Base-by-base conservation (phyloP, 768 basidiomycete species). In the Mycena capillaripes region DNA sequence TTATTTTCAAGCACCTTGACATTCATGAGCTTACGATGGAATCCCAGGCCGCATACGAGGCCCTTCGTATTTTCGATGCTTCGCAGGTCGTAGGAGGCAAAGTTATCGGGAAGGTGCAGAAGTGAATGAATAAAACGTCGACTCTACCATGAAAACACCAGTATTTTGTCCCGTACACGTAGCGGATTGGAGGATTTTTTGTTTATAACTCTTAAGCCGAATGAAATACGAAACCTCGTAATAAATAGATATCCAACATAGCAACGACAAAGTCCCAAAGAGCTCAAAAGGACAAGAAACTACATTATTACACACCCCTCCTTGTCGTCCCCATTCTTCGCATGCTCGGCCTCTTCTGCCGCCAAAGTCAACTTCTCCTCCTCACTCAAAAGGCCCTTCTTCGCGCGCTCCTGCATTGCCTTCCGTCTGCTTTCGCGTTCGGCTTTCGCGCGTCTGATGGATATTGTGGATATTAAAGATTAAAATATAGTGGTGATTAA, bases 391-490 rank as follows among this genome's bases (percentile, higher is more conserved):
- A 89, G 79, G 78, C 94, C 94, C 82, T 93, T 95, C 87, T 87
- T 88, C 7, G 90, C 92, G 46, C 94, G 89, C 69, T 88, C 91
- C 78, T 88, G 84, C 90, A 95, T 90, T 3, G 91, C 93, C 80
- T 88, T 90, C 71, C 89, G 79, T 78, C 86, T 86, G 75, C 93
- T 95, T 78, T 91, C 91, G 77, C 88, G 86, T 81, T 96, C 95
- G 16, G 90, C 91, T 82, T 85, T 91, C 48, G 93, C 93, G 25
- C 93, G 92, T 75, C 93, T 94, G n/a, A n/a, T n/a, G 30, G 42
- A 36, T 60, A 34, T 27, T 30, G 42, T 60, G 44, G 17, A n/a
- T 21, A 59, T 25, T 32, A 32, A n/a, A 34, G 19, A 17, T 71
- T 55, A 77, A 64, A 58, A 77, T 75, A 70, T 69, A 76, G 71